A percentile compares a stretch with the other conserved stretches of the same genome.
Evolutionary conservation across 306 rosid species (phyloP).

Genomic region (Cercis canadensis): DNA sequence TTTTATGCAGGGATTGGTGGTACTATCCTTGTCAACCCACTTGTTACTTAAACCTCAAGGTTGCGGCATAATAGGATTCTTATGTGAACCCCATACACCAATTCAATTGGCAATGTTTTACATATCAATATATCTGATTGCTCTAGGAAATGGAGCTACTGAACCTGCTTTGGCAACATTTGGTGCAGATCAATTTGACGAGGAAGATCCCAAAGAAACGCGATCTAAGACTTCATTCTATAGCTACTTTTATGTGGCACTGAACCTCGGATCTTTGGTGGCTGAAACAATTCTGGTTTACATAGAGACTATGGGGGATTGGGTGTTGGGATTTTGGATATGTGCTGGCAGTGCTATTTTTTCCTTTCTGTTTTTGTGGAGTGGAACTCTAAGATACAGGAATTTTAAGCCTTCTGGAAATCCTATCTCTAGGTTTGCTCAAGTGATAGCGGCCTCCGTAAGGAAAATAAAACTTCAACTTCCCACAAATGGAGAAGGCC

Average conservation of each 20-base stretch:
- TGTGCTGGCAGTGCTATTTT: slow-evolving; percentile 43
- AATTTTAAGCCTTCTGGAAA: slow-evolving; percentile 61
- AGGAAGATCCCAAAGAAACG: slow-evolving; percentile 54
- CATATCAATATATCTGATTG: slow-evolving; percentile 58
- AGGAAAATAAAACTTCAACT: slow-evolving; percentile 47
- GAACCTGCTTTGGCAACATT: slow-evolving; percentile 68
- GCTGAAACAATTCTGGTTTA: slow-evolving; percentile 63
- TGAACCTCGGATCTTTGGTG: slow-evolving; percentile 60
- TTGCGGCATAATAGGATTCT: slow-evolving; percentile 58
- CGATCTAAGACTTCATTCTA: slow-evolving; percentile 53
- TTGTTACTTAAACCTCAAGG: slow-evolving; percentile 54
- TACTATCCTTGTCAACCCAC: slow-evolving; percentile 56
- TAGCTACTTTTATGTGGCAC: slow-evolving; percentile 68
- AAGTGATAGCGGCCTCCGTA: slow-evolving; percentile 58
- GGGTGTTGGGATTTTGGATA: slow-evolving; percentile 62
- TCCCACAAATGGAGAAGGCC: slow-evolving; percentile 51
- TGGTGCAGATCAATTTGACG: slow-evolving; percentile 68
- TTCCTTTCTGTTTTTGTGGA: slow-evolving; percentile 45
- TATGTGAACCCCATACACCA: slow-evolving; percentile 56
- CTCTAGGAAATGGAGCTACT: slow-evolving; percentile 66
- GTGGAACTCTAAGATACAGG: slow-evolving; percentile 56
- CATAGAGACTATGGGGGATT: slow-evolving; percentile 57
- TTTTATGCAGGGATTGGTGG: slow-evolving; percentile 53
- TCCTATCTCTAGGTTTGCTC: slow-evolving; percentile 58
- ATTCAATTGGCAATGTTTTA: slow-evolving; percentile 52